Percentiles rank a stretch among this genome's conserved stretches.
phyloP scores from a whole-genome alignment of 1,284 basidiomycete species.

The Rhodotorula sp. region DNA sequence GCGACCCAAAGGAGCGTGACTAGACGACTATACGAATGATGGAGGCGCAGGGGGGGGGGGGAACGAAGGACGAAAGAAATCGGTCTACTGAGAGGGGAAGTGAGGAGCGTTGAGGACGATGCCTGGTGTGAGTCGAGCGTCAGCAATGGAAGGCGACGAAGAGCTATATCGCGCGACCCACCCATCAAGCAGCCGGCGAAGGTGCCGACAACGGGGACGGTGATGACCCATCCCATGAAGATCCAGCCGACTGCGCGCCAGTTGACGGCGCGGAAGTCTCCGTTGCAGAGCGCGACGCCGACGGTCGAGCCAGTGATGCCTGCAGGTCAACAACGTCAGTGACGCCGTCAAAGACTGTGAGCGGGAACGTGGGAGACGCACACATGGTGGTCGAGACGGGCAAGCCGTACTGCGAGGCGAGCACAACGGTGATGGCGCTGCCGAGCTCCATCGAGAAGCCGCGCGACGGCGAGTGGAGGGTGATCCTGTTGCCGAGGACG shows the following conservation, averaged over 20 bases:
- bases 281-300: slow-evolving; percentile 49
- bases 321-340: slow-evolving; percentile 37
- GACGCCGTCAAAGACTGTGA: not conserved
- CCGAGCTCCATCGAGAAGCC: slow-evolving; percentile 56
- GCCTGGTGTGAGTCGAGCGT: not conserved
- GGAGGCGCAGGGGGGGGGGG: too few relatives aligned
- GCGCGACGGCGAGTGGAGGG: slow-evolving; percentile 54
- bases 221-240: slow-evolving; percentile 48
- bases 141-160: not conserved
- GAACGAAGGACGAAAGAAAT: too few relatives aligned
- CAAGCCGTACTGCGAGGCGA: slow-evolving; percentile 52
- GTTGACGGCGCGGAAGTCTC: slow-evolving; percentile 20
- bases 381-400: slow-evolving; percentile 30
- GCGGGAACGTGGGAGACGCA: not conserved
- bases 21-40: too few relatives aligned
- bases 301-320: slow-evolving; percentile 55
- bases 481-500: slow-evolving; percentile 54
- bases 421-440: slow-evolving; percentile 46
- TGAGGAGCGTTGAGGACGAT: slow-evolving; percentile 14
- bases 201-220: slow-evolving; percentile 52
- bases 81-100: not conserved
- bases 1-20: too few relatives aligned
- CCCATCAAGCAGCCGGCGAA: slow-evolving; percentile 49
- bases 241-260: slow-evolving; percentile 28
- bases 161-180: slow-evolving; percentile 51